Evolutionary conservation across 129 eudicot species (phyloP), one percentile per base, ranked within the genome.

Genomic region (Calendula officinalis): DNA sequence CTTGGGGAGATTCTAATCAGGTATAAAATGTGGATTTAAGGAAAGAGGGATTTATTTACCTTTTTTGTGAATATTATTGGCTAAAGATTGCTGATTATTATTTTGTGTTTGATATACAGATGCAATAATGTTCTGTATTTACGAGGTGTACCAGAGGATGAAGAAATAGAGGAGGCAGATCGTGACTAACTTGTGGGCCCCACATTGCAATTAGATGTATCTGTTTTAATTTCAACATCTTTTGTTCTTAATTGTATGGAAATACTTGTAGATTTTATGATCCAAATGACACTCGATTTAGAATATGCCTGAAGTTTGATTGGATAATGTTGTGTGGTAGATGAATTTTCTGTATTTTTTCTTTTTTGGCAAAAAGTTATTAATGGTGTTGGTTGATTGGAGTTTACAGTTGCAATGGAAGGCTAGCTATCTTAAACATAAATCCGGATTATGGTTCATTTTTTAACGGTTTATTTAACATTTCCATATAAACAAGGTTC

Each of bases 131-230:
- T 91, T 62, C 87, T 91, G 41, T 84, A 91, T 72, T 64, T 91
- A 16, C 90, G 98, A 16, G 98, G 98, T 33, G 98, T 91, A 36
- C 97, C 97, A 6, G 97, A 91, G 71, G 97, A 91, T 76, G 97
- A 91, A 60, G 97, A 91, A 40, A 71, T 91, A 53, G 95, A 84
- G 59, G 95, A 90, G 7, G 97, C 86, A 6, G 97, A 84, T 0
- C 84, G 75, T 1, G 88, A 87, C 50, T 87, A 78, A 69, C 16
- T 22, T 48, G 54, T 6, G 7, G 17, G 38, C 8, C 13, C 11
- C 13, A 37, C 42, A 8, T 6, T 73, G 66, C 53, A n/a, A 6
- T 56, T 48, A 16, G 39, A 58, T 74, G n/a, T 37, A 65, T 74
- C 33, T 1, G 49, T 57, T 66, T 57, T 4, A 65, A 7, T 66